Evolutionary conservation across 805 yeast genomes (phyloP).

Genomic region (Starmerella powellii): DNA sequence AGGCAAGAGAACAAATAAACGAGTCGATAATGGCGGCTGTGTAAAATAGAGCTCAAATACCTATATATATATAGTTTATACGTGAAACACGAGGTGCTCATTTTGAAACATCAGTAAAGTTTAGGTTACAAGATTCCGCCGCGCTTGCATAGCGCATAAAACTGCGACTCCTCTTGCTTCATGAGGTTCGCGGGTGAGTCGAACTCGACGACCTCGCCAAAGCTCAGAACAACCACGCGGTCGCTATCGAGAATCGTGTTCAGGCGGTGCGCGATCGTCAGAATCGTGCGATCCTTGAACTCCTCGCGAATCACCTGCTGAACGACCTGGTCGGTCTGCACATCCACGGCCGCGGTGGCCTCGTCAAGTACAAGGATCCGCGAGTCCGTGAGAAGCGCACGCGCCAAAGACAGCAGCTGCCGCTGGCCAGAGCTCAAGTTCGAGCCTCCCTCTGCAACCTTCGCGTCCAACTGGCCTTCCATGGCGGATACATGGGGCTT

Average conservation of each 20-base stretch:
- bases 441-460: constrained; percentile 65
- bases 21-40: too few species aligned
- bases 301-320: constrained; percentile 68
- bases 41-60: too few species aligned
- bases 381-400: constrained; percentile 67
- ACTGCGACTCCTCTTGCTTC: constrained; percentile 52
- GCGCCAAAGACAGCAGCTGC: constrained; percentile 70
- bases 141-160: constrained; percentile 68
- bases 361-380: constrained; percentile 73
- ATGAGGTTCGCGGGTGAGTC: constrained; percentile 61
- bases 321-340: constrained; percentile 66
- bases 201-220: constrained; percentile 65
- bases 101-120: background rate
- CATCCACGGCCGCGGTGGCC: constrained; percentile 84
- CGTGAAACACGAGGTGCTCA: background rate
- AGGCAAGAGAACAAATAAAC: too few species aligned
- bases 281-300: constrained; percentile 63
- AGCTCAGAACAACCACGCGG: constrained; percentile 59
- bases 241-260: constrained; percentile 82
- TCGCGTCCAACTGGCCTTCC: constrained; percentile 44
- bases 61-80: background rate
- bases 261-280: constrained; percentile 81
- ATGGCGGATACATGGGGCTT: constrained; percentile 48
- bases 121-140: constrained; percentile 40
- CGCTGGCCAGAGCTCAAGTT: constrained; percentile 81